phyloP scores from a whole-genome alignment of 2,329 filamentous ascomycete species.

The Colletotrichum neosansevieriae region DNA sequence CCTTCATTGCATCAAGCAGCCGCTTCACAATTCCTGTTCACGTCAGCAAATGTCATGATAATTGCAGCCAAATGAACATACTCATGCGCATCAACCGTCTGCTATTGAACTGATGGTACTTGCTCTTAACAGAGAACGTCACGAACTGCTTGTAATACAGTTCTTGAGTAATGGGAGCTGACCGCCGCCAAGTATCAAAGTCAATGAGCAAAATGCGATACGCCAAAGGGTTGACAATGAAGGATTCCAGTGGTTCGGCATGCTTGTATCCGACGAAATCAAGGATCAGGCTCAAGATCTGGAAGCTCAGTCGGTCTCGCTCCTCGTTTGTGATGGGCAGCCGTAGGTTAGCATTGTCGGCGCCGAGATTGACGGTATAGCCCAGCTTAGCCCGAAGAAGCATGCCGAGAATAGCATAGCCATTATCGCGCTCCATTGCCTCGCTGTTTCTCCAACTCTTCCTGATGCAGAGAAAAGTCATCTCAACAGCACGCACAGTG shows the following conservation, averaged over 20 bases:
- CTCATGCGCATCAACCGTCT: conserved; percentile 90
- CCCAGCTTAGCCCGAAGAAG: conserved; percentile 87
- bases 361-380: conserved; percentile 51
- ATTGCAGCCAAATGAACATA: conserved; percentile 58
- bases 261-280: conserved; percentile 91
- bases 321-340: conserved; percentile 64
- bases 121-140: conserved; percentile 89
- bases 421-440: conserved; percentile 96
- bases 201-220: conserved; percentile 94
- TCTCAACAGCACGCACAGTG: conserved; percentile 81
- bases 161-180: conserved; percentile 80
- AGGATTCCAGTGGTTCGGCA: conserved; percentile 82
- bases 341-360: conserved; percentile 48
- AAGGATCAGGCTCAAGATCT: conserved; percentile 82
- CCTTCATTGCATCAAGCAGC: conserved; percentile 89
- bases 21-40: conserved; percentile 85
- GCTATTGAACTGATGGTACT: conserved; percentile 92
- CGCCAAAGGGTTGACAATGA: conserved; percentile 95
- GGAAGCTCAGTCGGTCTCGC: conserved; percentile 66
- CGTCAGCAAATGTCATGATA: conserved; percentile 41
- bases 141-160: conserved; percentile 95
- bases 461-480: conserved; percentile 86
- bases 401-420: conserved; percentile 88
- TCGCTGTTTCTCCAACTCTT: conserved; percentile 98
- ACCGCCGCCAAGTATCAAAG: conserved; percentile 90